A percentile compares a stretch with the other conserved stretches of the same genome.
Conservation (phyloP, 345 rosid species). For the Eucalyptus tenuipes region DNA sequence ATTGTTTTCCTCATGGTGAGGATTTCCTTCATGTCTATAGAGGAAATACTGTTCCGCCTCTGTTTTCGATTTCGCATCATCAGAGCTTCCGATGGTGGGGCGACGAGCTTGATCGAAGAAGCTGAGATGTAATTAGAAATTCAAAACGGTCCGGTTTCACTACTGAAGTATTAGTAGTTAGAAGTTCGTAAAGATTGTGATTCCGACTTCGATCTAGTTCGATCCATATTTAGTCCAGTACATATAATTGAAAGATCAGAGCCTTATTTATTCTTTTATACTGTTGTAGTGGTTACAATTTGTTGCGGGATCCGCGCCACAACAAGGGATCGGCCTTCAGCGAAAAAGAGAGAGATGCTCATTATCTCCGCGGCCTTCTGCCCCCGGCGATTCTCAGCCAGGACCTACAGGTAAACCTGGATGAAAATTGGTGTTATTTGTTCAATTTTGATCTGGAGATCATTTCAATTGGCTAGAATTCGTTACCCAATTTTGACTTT, state of each 20-base stretch:
- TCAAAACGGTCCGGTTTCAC: background rate
- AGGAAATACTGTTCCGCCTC: background rate
- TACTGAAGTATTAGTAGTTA: background rate
- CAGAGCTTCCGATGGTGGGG: background rate
- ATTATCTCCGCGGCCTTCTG: constrained; percentile 84
- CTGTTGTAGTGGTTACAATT: constrained; percentile 55
- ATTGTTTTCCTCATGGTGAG: background rate
- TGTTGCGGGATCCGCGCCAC: constrained; percentile 84
- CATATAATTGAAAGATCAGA: background rate
- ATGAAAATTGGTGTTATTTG: background rate
- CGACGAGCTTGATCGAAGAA: background rate
- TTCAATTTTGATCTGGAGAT: background rate
- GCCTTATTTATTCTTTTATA: background rate
- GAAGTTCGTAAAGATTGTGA: background rate
- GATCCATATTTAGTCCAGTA: background rate
- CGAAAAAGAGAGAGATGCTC: constrained; percentile 86
- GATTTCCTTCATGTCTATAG: background rate
- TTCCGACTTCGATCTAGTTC: background rate
- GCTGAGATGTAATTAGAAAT: background rate
- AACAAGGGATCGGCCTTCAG: constrained; percentile 89
- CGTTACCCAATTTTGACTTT: background rate
- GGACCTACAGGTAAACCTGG: constrained; percentile 59
- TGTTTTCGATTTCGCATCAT: background rate
- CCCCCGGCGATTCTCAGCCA: constrained; percentile 67
- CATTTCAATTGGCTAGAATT: background rate